Evolutionary conservation across 495 filamentous ascomycete genomes (phyloP), one percentile per base, ranked within the genome.

Genomic region (Clavariopsis aquatica): DNA sequence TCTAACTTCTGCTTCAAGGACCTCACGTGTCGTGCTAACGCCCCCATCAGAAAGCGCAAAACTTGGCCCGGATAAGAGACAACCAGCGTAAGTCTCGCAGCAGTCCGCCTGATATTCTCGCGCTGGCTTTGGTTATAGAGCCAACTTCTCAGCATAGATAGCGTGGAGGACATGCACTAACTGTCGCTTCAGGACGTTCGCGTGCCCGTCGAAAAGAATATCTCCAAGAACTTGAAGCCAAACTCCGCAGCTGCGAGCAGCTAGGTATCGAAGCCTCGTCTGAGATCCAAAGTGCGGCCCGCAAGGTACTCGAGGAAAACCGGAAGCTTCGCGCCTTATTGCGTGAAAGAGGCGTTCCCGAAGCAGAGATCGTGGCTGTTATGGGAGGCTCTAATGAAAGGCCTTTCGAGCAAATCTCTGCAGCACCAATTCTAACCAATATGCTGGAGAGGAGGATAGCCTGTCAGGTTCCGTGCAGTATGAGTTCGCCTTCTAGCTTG

Each of bases 191-290:
- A 66, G 63, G 63, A 46, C 87, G 86, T 38, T 91, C 88, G 49
- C 85, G 91, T 24, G 89, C 89, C 13, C 80, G 87, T 23, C 84
- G 84, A 62, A 91, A 89, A 76, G 87, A 92, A 71, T 89, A 95
- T 71, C 74, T 91, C 20, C 77, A 83, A 34, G 85, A 89, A 23
- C 78, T 94, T 28, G 90, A 94, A 71, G 72, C 80, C 45, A 85
- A 83, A 59, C 71, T 90, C 49, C 80, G 81, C n/a, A 63, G 75
- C 8, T 87, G 78, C 66, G 85, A 92, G 70, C 76, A 75, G 10
- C 70, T 76, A 22, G 85, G 88, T 15, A 75, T 85, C 34, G 77
- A 83, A 52, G 86, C 85, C 15, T 81, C 81, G 10, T 67, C 76
- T 36, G 85, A 89, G 68, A 80, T 90, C 23, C 87, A 90, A 67